Conservation (phyloP, 257 asterid genomes). For the Ophiorrhiza pumila region DNA sequence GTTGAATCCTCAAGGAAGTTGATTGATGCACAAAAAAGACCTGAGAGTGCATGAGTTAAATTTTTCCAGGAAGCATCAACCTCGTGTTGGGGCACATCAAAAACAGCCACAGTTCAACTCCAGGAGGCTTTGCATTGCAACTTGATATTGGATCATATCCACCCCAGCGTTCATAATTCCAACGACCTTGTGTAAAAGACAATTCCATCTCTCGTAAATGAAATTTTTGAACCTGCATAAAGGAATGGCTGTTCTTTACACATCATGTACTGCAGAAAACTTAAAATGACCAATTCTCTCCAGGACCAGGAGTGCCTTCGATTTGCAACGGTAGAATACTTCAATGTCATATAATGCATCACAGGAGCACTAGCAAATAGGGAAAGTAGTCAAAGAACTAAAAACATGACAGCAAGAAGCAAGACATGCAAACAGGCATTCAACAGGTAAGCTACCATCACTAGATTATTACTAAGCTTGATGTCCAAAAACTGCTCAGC, state of each 20-base stretch:
- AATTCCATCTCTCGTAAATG: slow-evolving; percentile 85
- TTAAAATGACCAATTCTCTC: neutral
- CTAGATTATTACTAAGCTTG: no score
- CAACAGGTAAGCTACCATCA: no score
- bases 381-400: no score
- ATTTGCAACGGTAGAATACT: neutral
- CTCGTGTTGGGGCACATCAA: slow-evolving; percentile 73
- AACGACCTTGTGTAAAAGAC: slow-evolving; percentile 96
- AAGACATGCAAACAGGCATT: neutral
- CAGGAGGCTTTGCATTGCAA: slow-evolving; percentile 93
- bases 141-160: slow-evolving; percentile 85
- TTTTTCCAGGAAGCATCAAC: slow-evolving; percentile 90
- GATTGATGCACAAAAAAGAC: slow-evolving; percentile 98
- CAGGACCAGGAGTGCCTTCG: neutral
- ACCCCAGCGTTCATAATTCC: slow-evolving; percentile 97
- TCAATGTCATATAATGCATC: neutral
- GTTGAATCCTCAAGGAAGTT: slow-evolving; percentile 90
- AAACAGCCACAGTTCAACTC: slow-evolving; percentile 95
- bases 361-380: neutral
- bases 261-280: neutral
- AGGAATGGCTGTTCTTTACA: slow-evolving; percentile 6
- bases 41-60: slow-evolving; percentile 92
- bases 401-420: neutral
- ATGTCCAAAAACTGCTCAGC: no score
- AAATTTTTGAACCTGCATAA: slow-evolving; percentile 78